Evolutionary conservation across 1,284 basidiomycete genomes (phyloP), one percentile per base, ranked within the genome.

Genomic region (Papiliotrema fonsecae): DNA sequence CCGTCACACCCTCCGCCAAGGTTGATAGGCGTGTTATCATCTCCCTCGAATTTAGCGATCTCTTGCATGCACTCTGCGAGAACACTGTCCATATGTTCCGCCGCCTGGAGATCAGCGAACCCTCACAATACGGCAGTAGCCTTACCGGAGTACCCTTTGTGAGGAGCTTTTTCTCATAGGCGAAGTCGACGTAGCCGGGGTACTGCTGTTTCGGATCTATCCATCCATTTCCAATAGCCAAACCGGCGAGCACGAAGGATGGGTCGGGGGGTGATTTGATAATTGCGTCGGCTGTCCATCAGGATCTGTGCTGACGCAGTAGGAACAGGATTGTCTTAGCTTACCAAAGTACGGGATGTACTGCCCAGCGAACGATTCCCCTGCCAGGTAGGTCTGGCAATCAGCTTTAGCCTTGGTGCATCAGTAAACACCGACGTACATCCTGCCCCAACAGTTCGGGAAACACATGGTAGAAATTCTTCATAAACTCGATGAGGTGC

Each of bases 291-390:
- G 90, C 91, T 91, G 59, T 25, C 4, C 14, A 16, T 34, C 48
- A 62, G 22, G 3, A 16, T 22, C 19, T 46, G 50, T 35, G 45
- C 34, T 25, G 14, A 7, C 48, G 24, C 58, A 35, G 46, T 24
- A 11, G n/a, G n/a, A n/a, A n/a, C n/a, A n/a, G n/a, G n/a, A n/a
- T n/a, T n/a, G n/a, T n/a, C n/a, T n/a, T n/a, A 5, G 65, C 77
- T 58, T 65, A 84, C 87, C 87, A 60, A 96, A 91, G 72, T 92
- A 94, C 13, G 96, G 94, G 56, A 97, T 93, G 77, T 89, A 97
- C 76, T 97, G 92, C n/a, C 96, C 94, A n/a, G 92, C 94, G 67
- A 85, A 98, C 54, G 87, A 90, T 77, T 97, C 92, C 46, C 92
- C 93, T 0, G 86, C 86, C 9, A 97, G 76, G 70, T 92, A 96